Percentiles rank a stretch among this genome's conserved stretches.
phyloP scores from a whole-genome alignment of 257 asterid species.

The Solanum appendiculatum region DNA sequence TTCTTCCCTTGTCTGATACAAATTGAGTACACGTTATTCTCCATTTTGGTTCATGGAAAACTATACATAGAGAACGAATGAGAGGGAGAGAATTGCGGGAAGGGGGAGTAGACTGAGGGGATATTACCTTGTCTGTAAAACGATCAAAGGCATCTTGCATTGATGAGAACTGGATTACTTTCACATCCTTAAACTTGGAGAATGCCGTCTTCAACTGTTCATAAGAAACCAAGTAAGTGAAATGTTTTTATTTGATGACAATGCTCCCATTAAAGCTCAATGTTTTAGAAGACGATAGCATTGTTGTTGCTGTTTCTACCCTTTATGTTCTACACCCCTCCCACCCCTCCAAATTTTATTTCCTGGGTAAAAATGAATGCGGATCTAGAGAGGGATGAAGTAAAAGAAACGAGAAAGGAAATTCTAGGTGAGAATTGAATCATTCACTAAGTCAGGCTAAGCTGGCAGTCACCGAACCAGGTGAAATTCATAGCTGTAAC shows the following conservation, averaged over 20 bases:
- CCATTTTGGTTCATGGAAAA: neutral
- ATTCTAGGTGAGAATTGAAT: neutral
- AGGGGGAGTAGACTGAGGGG: neutral
- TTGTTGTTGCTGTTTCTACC: neutral
- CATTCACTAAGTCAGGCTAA: neutral
- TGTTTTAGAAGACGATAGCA: neutral
- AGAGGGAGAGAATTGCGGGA: neutral
- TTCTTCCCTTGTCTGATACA: slow-evolving; percentile 58
- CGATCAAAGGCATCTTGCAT: slow-evolving; percentile 87
- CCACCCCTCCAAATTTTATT: neutral
- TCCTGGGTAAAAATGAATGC: neutral
- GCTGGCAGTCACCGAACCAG: neutral
- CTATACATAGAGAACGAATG: neutral
- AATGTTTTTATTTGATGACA: neutral
- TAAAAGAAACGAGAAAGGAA: neutral
- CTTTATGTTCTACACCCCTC: neutral
- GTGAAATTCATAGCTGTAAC: neutral
- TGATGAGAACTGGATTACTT: slow-evolving; percentile 84
- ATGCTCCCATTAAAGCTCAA: neutral
- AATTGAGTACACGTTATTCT: neutral
- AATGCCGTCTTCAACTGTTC: slow-evolving; percentile 67
- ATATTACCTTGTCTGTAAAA: slow-evolving; percentile 75
- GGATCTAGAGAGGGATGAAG: neutral
- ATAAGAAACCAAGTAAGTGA: slow-evolving; percentile 5
- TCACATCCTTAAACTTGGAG: slow-evolving; percentile 66